A percentile compares a stretch with the other conserved stretches of the same genome.
Evolutionary conservation across 306 rosid species (phyloP).

Genomic region (Phaseolus lunatus): DNA sequence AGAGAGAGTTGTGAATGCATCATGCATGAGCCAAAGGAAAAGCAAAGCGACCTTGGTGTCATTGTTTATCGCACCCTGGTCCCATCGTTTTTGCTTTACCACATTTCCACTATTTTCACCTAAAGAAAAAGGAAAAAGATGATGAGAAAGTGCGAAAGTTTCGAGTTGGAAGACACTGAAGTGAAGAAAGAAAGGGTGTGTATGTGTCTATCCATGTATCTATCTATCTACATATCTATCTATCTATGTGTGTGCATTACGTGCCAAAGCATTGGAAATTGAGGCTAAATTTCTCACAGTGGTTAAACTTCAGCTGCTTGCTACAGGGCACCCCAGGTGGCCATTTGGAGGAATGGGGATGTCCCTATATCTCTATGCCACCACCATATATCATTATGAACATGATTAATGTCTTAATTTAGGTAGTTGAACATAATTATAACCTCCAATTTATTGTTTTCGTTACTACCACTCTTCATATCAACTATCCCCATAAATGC

Average conservation of each 20-base stretch:
- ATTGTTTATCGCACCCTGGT: conserved; percentile 43
- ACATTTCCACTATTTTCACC: neutral
- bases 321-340: conserved; percentile 45
- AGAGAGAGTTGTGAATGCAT: conserved; percentile 41
- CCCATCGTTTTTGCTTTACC: conserved; percentile 39
- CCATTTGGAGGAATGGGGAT: conserved; percentile 51
- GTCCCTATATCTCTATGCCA: conserved; percentile 36
- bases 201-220: neutral
- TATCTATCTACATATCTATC: too few species aligned
- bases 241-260: neutral
- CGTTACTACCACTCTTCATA: neutral
- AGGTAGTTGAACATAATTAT: neutral
- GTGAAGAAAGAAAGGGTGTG: conserved; percentile 27
- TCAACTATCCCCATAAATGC: conserved; percentile 2
- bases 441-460: neutral
- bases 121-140: neutral
- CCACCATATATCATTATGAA: neutral
- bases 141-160: conserved; percentile 31
- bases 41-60: conserved; percentile 36
- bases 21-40: conserved; percentile 50
- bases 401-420: conserved; percentile 20
- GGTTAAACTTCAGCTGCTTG: conserved; percentile 46
- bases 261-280: conserved; percentile 66
- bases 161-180: conserved; percentile 50
- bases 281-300: conserved; percentile 54